Evolutionary conservation across 306 rosid genomes (phyloP).

Genomic region (Morella rubra): DNA sequence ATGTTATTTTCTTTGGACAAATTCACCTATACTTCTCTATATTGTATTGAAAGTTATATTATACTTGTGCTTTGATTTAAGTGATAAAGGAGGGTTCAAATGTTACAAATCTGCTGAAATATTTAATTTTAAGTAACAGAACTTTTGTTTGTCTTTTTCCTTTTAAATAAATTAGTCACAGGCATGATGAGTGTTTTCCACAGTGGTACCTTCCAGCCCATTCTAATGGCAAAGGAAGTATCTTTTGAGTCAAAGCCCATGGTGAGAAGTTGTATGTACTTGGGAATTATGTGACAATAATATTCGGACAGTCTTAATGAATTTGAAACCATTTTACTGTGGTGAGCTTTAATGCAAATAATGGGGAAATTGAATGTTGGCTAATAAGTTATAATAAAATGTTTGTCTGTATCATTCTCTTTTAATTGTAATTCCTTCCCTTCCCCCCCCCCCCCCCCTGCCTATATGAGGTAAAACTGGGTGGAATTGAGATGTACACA

Average conservation of each 20-base stretch:
- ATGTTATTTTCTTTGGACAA: not conserved
- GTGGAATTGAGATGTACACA: not conserved
- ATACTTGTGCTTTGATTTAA: slow-evolving; percentile 14
- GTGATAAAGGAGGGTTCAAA: not conserved
- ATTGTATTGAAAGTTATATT: slow-evolving; percentile 7
- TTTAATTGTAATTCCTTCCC: not conserved
- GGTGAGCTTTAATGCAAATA: not conserved
- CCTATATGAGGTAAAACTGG: no score
- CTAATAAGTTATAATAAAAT: not conserved
- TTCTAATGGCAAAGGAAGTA: not conserved
- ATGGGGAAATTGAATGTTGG: not conserved
- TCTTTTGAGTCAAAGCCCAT: not conserved
- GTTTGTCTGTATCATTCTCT: no score
- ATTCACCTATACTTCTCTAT: not conserved
- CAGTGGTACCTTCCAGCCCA: not conserved
- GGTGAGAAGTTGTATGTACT: not conserved
- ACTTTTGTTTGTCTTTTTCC: not conserved
- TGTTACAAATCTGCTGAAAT: not conserved
- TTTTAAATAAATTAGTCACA: not conserved
- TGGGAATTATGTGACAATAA: not conserved
- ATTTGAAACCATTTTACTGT: not conserved
- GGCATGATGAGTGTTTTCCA: not conserved
- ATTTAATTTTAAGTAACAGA: not conserved
- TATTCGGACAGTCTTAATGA: not conserved
- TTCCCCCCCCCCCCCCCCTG: not conserved